Percentiles rank a stretch among this genome's conserved stretches.
Conservation (phyloP, 2,329 filamentous ascomycete genomes). For the Fusarium nisikadoi region DNA sequence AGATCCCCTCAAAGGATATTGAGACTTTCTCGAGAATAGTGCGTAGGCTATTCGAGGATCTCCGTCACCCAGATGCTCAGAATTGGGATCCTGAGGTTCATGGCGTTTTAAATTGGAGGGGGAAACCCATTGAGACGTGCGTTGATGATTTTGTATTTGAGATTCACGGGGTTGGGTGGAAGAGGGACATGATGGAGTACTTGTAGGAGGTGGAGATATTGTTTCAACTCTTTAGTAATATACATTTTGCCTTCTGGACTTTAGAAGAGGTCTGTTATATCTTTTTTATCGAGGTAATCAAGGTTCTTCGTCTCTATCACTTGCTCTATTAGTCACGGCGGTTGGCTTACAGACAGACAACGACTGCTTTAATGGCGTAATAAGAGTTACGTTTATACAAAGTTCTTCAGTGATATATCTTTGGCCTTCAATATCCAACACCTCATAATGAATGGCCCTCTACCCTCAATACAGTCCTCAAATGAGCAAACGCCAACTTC, state of each 20-base stretch:
- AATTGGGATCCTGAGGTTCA: conserved; percentile 6
- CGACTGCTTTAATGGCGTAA: neutral
- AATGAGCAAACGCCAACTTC: conserved; percentile 44
- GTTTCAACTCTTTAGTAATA: neutral
- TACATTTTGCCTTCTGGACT: neutral
- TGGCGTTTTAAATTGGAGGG: neutral
- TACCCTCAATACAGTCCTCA: conserved; percentile 47
- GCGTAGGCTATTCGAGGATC: neutral
- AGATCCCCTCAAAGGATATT: neutral
- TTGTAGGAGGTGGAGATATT: neutral
- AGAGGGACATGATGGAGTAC: neutral
- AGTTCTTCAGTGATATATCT: neutral
- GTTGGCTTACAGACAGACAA: neutral
- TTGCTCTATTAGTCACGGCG: neutral
- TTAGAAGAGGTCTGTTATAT: neutral
- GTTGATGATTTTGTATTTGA: neutral
- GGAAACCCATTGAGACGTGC: neutral
- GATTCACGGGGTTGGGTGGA: neutral
- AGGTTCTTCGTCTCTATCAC: neutral
- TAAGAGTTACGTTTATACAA: neutral
- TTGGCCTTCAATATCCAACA: neutral
- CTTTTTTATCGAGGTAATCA: neutral
- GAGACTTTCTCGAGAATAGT: neutral
- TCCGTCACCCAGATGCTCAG: neutral
- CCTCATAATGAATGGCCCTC: conserved; percentile 44